phyloP scores from a whole-genome alignment of 441 rosid species.

The Aleurites moluccanus region DNA sequence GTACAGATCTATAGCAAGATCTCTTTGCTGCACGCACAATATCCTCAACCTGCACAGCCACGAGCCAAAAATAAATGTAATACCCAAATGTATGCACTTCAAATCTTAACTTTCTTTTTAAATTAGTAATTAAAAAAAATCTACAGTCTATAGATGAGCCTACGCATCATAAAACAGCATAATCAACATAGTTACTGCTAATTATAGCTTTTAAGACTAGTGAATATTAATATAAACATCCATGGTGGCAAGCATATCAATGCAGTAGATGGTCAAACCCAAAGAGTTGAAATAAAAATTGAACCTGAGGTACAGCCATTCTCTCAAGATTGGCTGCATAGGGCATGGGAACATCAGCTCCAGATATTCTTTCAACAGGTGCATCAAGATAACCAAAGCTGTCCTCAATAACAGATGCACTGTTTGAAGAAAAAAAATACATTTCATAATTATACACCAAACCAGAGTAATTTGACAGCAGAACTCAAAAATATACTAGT shows the following conservation, averaged over 20 bases:
- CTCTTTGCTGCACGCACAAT: conserved; percentile 77
- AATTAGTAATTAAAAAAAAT: too few relatives aligned
- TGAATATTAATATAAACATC: background rate
- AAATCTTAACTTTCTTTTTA: background rate
- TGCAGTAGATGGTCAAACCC: conserved; percentile 1
- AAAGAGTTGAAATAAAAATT: background rate
- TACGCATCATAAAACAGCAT: background rate
- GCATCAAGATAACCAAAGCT: conserved; percentile 90
- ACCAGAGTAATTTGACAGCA: background rate
- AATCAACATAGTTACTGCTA: background rate
- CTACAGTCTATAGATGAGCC: background rate
- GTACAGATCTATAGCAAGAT: conserved; percentile 63
- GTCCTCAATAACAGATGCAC: conserved; percentile 80
- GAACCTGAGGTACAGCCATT: conserved; percentile 90
- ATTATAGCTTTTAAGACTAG: background rate
- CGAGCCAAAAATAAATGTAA: conserved; percentile 1
- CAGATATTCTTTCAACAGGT: conserved; percentile 81
- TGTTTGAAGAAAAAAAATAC: conserved; percentile 28
- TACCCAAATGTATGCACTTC: background rate
- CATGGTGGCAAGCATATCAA: background rate
- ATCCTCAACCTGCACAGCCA: conserved; percentile 56
- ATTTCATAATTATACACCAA: background rate
- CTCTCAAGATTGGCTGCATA: conserved; percentile 93
- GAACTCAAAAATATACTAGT: conserved; percentile 1
- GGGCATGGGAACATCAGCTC: conserved; percentile 96